Evolutionary conservation across 192 early-diverging fungal genomes (phyloP).

Genomic region (Podila horticola): DNA sequence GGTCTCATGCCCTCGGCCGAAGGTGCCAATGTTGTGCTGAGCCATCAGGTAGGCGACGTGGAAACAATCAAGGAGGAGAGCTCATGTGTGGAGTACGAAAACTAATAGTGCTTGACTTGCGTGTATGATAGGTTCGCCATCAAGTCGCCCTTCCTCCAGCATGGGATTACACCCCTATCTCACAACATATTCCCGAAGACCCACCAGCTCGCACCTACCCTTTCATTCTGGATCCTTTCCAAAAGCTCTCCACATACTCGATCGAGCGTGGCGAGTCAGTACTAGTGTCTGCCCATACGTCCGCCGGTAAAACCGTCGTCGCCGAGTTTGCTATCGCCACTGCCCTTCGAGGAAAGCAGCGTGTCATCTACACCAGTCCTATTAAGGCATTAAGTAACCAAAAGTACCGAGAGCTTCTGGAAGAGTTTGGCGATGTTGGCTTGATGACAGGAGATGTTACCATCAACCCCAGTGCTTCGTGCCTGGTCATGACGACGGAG

Average conservation of each 20-base stretch:
- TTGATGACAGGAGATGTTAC: slow-evolving; percentile 99
- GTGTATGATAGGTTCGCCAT: slow-evolving; percentile 88
- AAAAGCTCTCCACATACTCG: slow-evolving; percentile 85
- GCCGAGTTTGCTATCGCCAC: slow-evolving; percentile 99
- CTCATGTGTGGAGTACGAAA: no score
- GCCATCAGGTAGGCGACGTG: slow-evolving; percentile 50
- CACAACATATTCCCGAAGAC: slow-evolving; percentile 82
- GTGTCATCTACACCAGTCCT: slow-evolving; percentile 96
- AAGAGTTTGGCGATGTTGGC: slow-evolving; percentile 98
- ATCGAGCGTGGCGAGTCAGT: slow-evolving; percentile 95
- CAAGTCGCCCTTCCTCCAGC: slow-evolving; percentile 92
- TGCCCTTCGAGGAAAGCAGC: slow-evolving; percentile 85
- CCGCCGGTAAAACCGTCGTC: slow-evolving; percentile 97
- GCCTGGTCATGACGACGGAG: slow-evolving; percentile 99
- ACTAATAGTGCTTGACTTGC: neutral
- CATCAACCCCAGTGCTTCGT: slow-evolving; percentile 92
- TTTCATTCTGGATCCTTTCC: slow-evolving; percentile 96
- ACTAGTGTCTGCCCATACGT: slow-evolving; percentile 96
- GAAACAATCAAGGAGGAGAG: no score
- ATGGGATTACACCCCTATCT: slow-evolving; percentile 88
- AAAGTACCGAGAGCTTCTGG: slow-evolving; percentile 95
- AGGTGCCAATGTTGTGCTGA: slow-evolving; percentile 51
- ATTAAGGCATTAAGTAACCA: slow-evolving; percentile 99
- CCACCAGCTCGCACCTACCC: slow-evolving; percentile 90
- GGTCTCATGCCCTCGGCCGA: slow-evolving; percentile 59